Percentiles rank a stretch among this genome's conserved stretches.
Conservation (phyloP, 768 basidiomycete species). For the Boletus subcaerulescens region DNA sequence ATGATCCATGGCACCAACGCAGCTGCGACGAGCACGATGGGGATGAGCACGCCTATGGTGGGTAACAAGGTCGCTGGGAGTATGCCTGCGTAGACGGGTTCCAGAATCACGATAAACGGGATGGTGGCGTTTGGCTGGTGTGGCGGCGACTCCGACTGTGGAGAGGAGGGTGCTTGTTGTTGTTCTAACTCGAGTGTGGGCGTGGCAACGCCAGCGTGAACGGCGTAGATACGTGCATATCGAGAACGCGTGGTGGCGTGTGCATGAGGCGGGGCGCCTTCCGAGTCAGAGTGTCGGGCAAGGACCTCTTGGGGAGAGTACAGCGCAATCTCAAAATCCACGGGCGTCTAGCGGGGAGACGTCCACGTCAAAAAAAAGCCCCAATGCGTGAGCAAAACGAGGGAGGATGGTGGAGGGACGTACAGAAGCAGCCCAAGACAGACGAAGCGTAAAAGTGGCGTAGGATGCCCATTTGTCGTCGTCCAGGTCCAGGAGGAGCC, state of each 20-base stretch:
- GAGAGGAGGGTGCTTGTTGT: too few relatives aligned
- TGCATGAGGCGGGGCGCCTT: background rate
- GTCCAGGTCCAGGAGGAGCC: conserved; percentile 48
- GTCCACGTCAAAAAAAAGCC: conserved; percentile 24
- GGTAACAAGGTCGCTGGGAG: conserved; percentile 53
- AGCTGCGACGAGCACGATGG: conserved; percentile 26
- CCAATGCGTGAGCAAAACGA: background rate
- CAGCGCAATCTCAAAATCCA: conserved; percentile 41
- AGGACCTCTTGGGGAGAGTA: conserved; percentile 35
- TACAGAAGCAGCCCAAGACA: conserved; percentile 58
- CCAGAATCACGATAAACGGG: conserved; percentile 52
- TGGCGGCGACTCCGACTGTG: too few relatives aligned
- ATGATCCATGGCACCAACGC: conserved; percentile 14
- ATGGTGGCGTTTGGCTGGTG: conserved; percentile 17
- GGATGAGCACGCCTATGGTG: conserved; percentile 29
- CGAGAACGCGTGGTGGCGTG: conserved; percentile 35
- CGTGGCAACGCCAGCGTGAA: conserved; percentile 50
- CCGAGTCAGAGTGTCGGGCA: conserved; percentile 5
- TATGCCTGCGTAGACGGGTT: conserved; percentile 58
- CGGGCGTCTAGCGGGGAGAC: too few relatives aligned
- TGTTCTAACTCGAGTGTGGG: conserved; percentile 22
- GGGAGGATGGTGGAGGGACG: conserved; percentile 18
- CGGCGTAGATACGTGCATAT: conserved; percentile 57
- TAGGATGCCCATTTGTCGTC: conserved; percentile 38
- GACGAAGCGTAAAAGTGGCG: conserved; percentile 47